Conservation (phyloP, 2,329 filamentous ascomycete species). For the Neopestalotiopsis clavispora region DNA sequence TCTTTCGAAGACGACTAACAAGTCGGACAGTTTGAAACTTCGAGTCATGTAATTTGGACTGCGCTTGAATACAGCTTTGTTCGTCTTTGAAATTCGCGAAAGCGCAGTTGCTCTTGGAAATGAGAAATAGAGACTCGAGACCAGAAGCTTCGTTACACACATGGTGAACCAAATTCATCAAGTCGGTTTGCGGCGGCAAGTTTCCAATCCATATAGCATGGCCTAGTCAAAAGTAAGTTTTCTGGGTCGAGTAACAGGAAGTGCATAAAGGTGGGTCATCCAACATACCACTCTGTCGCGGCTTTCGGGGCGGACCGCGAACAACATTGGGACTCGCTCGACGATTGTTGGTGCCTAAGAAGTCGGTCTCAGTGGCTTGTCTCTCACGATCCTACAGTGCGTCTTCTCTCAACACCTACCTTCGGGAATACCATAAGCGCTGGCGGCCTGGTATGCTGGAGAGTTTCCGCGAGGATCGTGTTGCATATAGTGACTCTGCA, state of each 20-base stretch:
- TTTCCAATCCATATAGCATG: constrained; percentile 97
- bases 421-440: constrained; percentile 24
- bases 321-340: constrained; percentile 44
- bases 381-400: background rate
- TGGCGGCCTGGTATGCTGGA: constrained; percentile 23
- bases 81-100: constrained; percentile 96
- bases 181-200: constrained; percentile 79
- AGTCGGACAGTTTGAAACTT: constrained; percentile 84
- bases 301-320: constrained; percentile 59
- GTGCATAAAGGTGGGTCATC: constrained; percentile 21
- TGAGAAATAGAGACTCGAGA: constrained; percentile 89
- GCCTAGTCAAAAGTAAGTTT: constrained; percentile 47
- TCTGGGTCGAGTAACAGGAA: background rate
- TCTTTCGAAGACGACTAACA: constrained; percentile 79
- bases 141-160: constrained; percentile 81
- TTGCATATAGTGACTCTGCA: constrained; percentile 41
- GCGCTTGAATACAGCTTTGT: constrained; percentile 73
- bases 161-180: constrained; percentile 87
- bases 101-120: constrained; percentile 95
- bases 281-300: constrained; percentile 64
- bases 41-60: constrained; percentile 87
- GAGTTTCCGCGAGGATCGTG: constrained; percentile 24
- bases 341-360: background rate
- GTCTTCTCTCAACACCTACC: constrained; percentile 30
- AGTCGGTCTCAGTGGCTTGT: background rate